These are phyloP conservation scores for Jamesozyma hellenica DNA, from an alignment of 805 yeast genomes.

Conservation along the genomic window DNA sequence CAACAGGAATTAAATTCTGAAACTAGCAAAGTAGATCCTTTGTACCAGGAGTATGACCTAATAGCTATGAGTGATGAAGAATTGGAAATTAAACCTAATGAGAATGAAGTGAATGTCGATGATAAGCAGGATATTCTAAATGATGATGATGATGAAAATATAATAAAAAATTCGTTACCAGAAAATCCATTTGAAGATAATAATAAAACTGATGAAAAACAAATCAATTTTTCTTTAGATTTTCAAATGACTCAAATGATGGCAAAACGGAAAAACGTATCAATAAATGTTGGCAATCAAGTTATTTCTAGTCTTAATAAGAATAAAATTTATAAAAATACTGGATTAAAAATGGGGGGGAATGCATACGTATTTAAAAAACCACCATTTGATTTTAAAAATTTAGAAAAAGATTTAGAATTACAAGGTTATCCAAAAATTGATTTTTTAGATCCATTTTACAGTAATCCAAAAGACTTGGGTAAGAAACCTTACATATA, in stretches of 20 bases:
- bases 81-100: not conserved
- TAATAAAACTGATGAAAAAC: not conserved
- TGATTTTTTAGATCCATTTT: constrained; percentile 55
- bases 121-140: constrained; percentile 2
- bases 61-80: constrained; percentile 7
- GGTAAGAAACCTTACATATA: constrained; percentile 46
- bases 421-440: constrained; percentile 39
- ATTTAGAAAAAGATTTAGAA: constrained; percentile 40
- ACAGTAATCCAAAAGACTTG: constrained; percentile 42
- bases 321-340: not conserved
- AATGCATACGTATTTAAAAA: constrained; percentile 9
- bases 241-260: constrained; percentile 16
- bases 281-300: too few relatives aligned
- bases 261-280: constrained; percentile 9
- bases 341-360: constrained; percentile 1
- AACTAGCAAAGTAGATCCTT: constrained; percentile 1
- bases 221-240: constrained; percentile 11
- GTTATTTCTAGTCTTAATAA: too few relatives aligned
- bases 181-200: too few relatives aligned
- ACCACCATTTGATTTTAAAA: constrained; percentile 18
- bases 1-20: not conserved
- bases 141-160: constrained; percentile 7
- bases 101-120: not conserved
- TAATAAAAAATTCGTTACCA: not conserved
- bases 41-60: constrained; percentile 3